Evolutionary conservation across 1,284 basidiomycete species (phyloP).

Genomic region (Omphalotus olearius): DNA sequence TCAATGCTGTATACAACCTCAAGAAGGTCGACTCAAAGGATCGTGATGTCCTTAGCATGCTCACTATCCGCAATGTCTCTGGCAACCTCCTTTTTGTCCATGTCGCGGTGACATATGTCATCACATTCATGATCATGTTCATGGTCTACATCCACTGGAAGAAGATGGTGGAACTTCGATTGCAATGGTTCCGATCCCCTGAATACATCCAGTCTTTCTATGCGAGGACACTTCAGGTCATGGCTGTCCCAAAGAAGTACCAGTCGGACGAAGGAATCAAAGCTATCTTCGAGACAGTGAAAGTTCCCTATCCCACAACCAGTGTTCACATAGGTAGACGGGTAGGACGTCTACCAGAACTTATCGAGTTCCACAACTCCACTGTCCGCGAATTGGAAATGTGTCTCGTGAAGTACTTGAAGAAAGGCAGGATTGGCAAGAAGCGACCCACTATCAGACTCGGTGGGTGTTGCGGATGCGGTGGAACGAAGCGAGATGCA

Average conservation of each 20-base stretch:
- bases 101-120: slow-evolving; percentile 70
- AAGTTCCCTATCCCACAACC: slow-evolving; percentile 80
- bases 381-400: slow-evolving; percentile 83
- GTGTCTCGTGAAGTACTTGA: slow-evolving; percentile 81
- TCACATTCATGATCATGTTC: slow-evolving; percentile 62
- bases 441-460: slow-evolving; percentile 72
- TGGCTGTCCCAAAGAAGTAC: slow-evolving; percentile 67
- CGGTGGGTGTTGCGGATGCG: slow-evolving; percentile 71
- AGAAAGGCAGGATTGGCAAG: slow-evolving; percentile 67
- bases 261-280: slow-evolving; percentile 77
- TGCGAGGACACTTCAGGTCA: slow-evolving; percentile 75
- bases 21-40: slow-evolving; percentile 44
- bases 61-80: slow-evolving; percentile 75
- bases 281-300: slow-evolving; percentile 65
- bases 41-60: slow-evolving; percentile 65
- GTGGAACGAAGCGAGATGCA: slow-evolving; percentile 75
- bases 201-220: slow-evolving; percentile 76
- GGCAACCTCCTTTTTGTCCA: slow-evolving; percentile 72
- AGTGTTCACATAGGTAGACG: slow-evolving; percentile 78
- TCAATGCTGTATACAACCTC: slow-evolving; percentile 70
- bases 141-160: slow-evolving; percentile 73
- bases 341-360: slow-evolving; percentile 71
- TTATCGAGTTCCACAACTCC: slow-evolving; percentile 84
- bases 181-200: slow-evolving; percentile 71
- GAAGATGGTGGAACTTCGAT: slow-evolving; percentile 65